Evolutionary conservation across 768 basidiomycete species (phyloP).

Genomic region (Mycena olivaceomarginata): DNA sequence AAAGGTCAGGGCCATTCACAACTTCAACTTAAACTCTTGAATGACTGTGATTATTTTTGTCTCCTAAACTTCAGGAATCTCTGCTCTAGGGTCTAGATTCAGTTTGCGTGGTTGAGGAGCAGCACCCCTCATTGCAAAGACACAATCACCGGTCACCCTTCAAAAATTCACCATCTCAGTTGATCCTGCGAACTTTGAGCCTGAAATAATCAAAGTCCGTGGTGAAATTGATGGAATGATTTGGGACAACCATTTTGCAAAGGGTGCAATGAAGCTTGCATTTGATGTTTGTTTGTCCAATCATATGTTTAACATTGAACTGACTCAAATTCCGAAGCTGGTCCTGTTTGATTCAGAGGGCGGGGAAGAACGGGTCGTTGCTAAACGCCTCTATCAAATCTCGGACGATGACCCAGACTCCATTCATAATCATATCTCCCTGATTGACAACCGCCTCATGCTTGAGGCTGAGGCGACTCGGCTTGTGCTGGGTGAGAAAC

Average conservation of each 20-base stretch:
- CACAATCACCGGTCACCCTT: too few species aligned
- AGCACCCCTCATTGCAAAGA: too few species aligned
- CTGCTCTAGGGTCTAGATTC: too few species aligned
- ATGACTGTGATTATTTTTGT: too few species aligned
- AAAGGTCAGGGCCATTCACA: too few species aligned
- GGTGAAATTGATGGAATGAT: conserved; percentile 9
- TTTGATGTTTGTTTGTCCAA: conserved; percentile 11
- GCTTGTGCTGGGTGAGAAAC: too few species aligned
- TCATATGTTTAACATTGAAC: not conserved
- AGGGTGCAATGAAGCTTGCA: conserved; percentile 24
- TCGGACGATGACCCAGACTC: conserved; percentile 16
- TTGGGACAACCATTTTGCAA: conserved; percentile 19
- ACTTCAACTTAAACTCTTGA: too few species aligned
- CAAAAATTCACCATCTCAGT: too few species aligned
- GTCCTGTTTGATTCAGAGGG: conserved; percentile 9
- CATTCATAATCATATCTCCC: not conserved
- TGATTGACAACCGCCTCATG: conserved; percentile 15
- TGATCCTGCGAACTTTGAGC: conserved; percentile 8
- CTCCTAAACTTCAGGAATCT: too few species aligned
- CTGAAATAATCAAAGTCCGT: conserved; percentile 20
- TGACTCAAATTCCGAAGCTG: conserved; percentile 11
- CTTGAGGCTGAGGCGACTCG: conserved; percentile 22
- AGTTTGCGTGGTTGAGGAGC: too few species aligned
- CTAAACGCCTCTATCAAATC: conserved; percentile 22
- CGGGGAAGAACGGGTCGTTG: conserved; percentile 25